Base-by-base conservation (phyloP, 768 basidiomycete species). In the Antrodiella citrinella region DNA sequence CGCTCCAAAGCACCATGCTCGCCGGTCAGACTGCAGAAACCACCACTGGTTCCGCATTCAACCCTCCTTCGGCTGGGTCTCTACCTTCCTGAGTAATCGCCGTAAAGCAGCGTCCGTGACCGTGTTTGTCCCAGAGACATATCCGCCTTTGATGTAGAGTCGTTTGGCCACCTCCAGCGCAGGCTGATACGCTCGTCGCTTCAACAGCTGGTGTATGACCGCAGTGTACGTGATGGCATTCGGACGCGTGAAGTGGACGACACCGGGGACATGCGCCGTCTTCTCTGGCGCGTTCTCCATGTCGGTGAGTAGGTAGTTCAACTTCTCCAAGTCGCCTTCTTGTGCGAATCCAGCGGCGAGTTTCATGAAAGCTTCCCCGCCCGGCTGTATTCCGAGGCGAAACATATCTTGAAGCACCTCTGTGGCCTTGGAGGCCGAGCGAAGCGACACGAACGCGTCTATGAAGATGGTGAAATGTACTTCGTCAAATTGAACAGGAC, bases 401-500 rank as follows among this genome's bases (percentile, higher is more conserved):
- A 68, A 43, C 79, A 86, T 82, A 57, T 84, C 80, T n/a, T 54
- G 54, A 35, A 85, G 46, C 18, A 83, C 67, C 19, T 56, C 52
- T 0, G 66, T 57, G 0, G 74, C 77, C 23, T 3, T 56, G 44
- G 0, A 71, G 59, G 1, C 69, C 66, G 23, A 52, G 55, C 3
- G 58, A 46, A 3, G 55, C 48, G 18, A 9, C 46, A 69, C 68
- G 56, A 79, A 65, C 18, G 60, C 61, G 26, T 65, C 60, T 38
- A 84, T 62, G 59, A 85, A 85, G 0, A 78, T 72, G 1, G 70
- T 76, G 58, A 85, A 86, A 53, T 69, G 67, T 26, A 64, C 57
- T 25, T 60, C 55, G 53, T 67, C 70, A 64, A 65, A 60, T 13
- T 49, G 22, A 7, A 20, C 26, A 2, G 51, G 45, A 3, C 56